Base-by-base conservation (phyloP, 148 eudicot species). In the Chenopodium suecicum region DNA sequence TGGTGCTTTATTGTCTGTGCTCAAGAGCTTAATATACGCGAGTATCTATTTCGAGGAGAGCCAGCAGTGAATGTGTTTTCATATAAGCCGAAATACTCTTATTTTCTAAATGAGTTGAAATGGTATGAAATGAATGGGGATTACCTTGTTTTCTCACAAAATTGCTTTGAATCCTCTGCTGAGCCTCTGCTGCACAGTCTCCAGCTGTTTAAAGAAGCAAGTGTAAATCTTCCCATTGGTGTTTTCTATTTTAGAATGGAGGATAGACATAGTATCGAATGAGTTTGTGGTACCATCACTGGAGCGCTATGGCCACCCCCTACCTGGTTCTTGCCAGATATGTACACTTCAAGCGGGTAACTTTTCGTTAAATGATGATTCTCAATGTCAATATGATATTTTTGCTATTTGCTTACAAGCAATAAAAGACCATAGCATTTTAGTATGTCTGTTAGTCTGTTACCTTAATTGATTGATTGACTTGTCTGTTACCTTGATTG, bases 301-400 rank as follows among this genome's bases (percentile, higher is more conserved):
- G n/a, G 31, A n/a, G 32, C 19, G 81, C 44, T 79, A 17, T 79
- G 81, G 81, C 81, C 74, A 32, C 65, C 75, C 44, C 81, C 75
- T 25, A 32, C 34, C 32, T 79, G 81, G 81, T 79, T 79, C 75
- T 79, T 47, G 66, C 74, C 81, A 19, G 81, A 69, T 23, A 54
- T 46, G 16, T 69, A 9, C 65, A 31, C 73, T 17, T 69, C 47
- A 32, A 20, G 12, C 32, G 23, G 81, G 75, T 79, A 79, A 78
- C 31, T 70, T 20, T 52, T 9, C 16, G 16, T 56, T 3, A 50
- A 47, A 47, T 47, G 50, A 0, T 2, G 23, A 47, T 7, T 47
- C 50, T 47, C 50, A 47, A 47, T 47, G 48, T 74, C 12, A 48
- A 48, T 29, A 23, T 74, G 62, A 74, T 6, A 0, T 74, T 1